Base-by-base conservation (phyloP, 768 basidiomycete genomes). In the Trametes meyenii region DNA sequence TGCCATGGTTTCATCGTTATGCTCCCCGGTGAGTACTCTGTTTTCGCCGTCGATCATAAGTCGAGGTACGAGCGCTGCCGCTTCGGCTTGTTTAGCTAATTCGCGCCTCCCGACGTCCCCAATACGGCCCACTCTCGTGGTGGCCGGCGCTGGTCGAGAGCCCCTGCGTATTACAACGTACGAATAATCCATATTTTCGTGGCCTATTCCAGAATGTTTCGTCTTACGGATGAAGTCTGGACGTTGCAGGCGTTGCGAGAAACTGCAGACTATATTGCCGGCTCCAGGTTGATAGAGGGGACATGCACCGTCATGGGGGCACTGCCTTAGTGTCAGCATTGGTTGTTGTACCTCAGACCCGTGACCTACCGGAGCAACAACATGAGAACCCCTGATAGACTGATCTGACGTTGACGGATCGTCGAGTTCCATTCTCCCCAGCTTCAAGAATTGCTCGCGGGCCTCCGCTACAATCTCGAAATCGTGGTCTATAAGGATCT, bases 101-200 rank as follows among this genome's bases (percentile, higher is more conserved):
- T 74, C 83, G 44, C 78, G 75, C 63, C 68, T 76, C 3, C 85
- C 85, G 23, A 87, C 79, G 24, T 76, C 79, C 13, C 86, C 86
- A 19, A 85, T 62, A 44, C 86, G 75, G 50, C 86, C 86, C 16
- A 79, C 69, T 54, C 76, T 74, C 33, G 74, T 76, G 14, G 68
- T 68, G 1, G 54, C 54, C 26, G 23, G 66, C 17, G 63, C 36
- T 0, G 94, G 94, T 59, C 96, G 81, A 29, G 77, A 64, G 2
- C 96, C 96, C 51, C 94, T 82, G 35, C 86, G 87, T 57, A 99
- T 82, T 33, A 94, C 90, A 50, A 97, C 83, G 71, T 99, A 99
- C 17, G 93, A 92, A 72, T 95, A 98, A 36, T 84, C 85, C 38
- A 87, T 83, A 66, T 96, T 90, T 73, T 96, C 94, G 64, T 96